Percentiles rank a stretch among this genome's conserved stretches.
These are phyloP conservation scores for Trypanosoma scelopori DNA, from an alignment of 208 protist genomes.

Conservation along the genomic window DNA sequence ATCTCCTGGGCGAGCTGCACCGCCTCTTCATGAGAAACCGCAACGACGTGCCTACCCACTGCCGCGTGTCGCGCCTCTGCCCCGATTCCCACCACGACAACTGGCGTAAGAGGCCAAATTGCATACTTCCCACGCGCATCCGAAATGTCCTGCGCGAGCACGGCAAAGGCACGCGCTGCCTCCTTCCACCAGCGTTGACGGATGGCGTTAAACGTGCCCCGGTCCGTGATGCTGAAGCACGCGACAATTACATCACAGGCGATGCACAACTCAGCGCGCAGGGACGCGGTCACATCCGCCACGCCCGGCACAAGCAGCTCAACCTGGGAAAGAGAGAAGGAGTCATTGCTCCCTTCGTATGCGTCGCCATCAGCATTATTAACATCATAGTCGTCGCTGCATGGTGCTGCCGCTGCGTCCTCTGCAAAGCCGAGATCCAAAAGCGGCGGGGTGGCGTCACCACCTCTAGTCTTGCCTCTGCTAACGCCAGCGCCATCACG, in stretches of 20 bases:
- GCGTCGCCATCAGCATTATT: background rate
- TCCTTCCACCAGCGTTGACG: constrained; percentile 24
- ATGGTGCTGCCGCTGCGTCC: background rate
- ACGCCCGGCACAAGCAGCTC: constrained; percentile 28
- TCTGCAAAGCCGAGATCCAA: constrained; percentile 7
- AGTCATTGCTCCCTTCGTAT: background rate
- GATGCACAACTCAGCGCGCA: constrained; percentile 39
- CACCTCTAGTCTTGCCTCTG: too few species aligned
- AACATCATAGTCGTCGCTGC: background rate
- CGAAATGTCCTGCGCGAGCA: constrained; percentile 7
- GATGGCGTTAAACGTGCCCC: constrained; percentile 21
- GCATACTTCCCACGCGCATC: constrained; percentile 1
- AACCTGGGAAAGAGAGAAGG: background rate
- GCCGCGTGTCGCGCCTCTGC: constrained; percentile 24
- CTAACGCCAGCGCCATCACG: background rate
- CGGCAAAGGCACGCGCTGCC: constrained; percentile 18
- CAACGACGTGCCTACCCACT: constrained; percentile 3
- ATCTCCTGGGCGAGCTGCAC: constrained; percentile 34
- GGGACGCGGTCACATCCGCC: constrained; percentile 18
- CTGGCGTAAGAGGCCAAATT: constrained; percentile 21
- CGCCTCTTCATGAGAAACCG: constrained; percentile 25
- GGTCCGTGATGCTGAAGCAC: constrained; percentile 32
- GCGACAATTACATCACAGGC: constrained; percentile 41
- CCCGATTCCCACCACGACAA: constrained; percentile 35
- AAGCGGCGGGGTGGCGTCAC: background rate